A percentile compares a stretch with the other conserved stretches of the same genome.
Evolutionary conservation across 495 filamentous ascomycete species (phyloP).

Genomic region (Trichoderma virens): DNA sequence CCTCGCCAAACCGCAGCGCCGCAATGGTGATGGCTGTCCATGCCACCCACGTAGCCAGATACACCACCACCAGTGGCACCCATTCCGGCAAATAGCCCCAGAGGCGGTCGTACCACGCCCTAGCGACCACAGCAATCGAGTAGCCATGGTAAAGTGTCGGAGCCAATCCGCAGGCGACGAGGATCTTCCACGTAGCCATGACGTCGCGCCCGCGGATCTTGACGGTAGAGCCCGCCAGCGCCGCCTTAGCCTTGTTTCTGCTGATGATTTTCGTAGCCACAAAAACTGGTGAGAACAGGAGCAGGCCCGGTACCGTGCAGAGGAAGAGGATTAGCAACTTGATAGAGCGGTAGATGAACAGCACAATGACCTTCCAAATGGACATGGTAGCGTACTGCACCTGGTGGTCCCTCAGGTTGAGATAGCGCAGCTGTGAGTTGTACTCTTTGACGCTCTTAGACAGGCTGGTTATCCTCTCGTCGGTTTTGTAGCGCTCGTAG

Average conservation of each 20-base stretch:
- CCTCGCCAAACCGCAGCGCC: slow-evolving; percentile 89
- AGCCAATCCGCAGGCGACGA: slow-evolving; percentile 83
- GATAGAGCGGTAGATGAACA: slow-evolving; percentile 67
- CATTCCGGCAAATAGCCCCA: slow-evolving; percentile 71
- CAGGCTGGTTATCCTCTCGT: slow-evolving; percentile 72
- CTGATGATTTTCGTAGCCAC: slow-evolving; percentile 82
- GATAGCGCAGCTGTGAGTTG: slow-evolving; percentile 76
- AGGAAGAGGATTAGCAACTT: slow-evolving; percentile 71
- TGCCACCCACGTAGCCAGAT: slow-evolving; percentile 62
- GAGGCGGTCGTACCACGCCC: slow-evolving; percentile 72
- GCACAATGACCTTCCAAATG: slow-evolving; percentile 62
- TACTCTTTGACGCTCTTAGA: slow-evolving; percentile 75
- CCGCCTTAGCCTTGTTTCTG: slow-evolving; percentile 82
- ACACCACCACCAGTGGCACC: slow-evolving; percentile 72
- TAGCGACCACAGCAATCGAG: slow-evolving; percentile 62
- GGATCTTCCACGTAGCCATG: slow-evolving; percentile 96
- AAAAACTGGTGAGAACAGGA: slow-evolving; percentile 90
- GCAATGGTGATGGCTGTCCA: slow-evolving; percentile 90
- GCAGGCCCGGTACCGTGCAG: slow-evolving; percentile 76
- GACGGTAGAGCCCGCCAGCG: slow-evolving; percentile 84
- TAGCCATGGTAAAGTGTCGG: slow-evolving; percentile 81
- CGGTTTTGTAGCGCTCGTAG: slow-evolving; percentile 87
- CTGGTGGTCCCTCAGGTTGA: slow-evolving; percentile 91
- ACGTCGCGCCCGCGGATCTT: slow-evolving; percentile 93
- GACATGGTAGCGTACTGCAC: slow-evolving; percentile 86